phyloP scores from a whole-genome alignment of 164 flowering plant species.

The grape (Vitis vinifera) region DNA sequence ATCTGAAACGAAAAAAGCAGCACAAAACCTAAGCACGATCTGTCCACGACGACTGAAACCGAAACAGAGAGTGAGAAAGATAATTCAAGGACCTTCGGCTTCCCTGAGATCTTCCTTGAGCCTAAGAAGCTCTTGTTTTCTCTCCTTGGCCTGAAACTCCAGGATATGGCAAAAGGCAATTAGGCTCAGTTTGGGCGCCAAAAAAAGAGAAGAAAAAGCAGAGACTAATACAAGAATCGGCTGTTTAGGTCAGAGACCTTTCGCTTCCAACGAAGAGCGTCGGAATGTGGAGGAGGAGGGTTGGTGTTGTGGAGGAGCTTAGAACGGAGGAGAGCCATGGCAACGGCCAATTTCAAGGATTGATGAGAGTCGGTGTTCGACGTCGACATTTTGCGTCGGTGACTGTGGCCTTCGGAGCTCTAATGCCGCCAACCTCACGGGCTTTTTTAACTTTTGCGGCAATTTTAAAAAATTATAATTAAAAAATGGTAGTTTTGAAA shows the following conservation, averaged over 20 bases:
- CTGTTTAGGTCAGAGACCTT: slow-evolving; percentile 40
- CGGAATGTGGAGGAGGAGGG: slow-evolving; percentile 31
- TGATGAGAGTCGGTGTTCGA: slow-evolving; percentile 7
- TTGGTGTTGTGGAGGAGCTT: slow-evolving; percentile 29
- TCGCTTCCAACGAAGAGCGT: slow-evolving; percentile 73
- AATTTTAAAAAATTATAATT: too few relatives aligned
- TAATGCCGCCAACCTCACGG: too few relatives aligned
- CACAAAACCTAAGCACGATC: neutral
- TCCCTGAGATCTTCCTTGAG: slow-evolving; percentile 70
- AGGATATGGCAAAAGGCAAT: neutral
- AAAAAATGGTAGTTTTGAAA: too few relatives aligned
- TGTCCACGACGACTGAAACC: neutral
- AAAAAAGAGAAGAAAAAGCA: neutral
- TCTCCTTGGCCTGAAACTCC: slow-evolving; percentile 67
- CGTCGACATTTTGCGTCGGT: too few relatives aligned
- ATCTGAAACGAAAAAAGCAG: slow-evolving; percentile 38
- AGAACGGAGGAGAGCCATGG: slow-evolving; percentile 67
- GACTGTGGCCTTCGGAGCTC: too few relatives aligned
- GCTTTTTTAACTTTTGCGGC: too few relatives aligned
- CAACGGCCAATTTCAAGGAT: slow-evolving; percentile 63
- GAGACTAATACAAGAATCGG: neutral
- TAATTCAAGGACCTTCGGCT: slow-evolving; percentile 54
- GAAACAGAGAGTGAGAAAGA: neutral
- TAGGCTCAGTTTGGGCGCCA: neutral
- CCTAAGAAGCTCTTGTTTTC: slow-evolving; percentile 66